Conservation (phyloP, 2,329 filamentous ascomycete genomes). For the Aspergillus sp. region DNA sequence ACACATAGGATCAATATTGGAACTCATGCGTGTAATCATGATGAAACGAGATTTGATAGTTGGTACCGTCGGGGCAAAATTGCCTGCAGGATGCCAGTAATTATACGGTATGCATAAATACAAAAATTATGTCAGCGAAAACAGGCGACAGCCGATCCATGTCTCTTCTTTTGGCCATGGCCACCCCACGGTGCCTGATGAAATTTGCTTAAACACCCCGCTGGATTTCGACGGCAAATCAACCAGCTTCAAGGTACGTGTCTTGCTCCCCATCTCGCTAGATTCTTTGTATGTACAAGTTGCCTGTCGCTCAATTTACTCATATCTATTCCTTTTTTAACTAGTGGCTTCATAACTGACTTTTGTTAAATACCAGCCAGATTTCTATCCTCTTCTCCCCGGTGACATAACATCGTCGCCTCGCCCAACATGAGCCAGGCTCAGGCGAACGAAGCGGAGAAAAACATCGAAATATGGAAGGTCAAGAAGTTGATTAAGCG, state of each 20-base stretch:
- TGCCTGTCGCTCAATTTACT: not conserved
- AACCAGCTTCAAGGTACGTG: constrained; percentile 20
- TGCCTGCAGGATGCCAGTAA: not conserved
- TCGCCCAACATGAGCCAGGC: constrained; percentile 75
- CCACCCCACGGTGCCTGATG: constrained; percentile 32
- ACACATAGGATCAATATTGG: no score
- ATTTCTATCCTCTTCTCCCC: constrained; percentile 12
- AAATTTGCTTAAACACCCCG: constrained; percentile 29
- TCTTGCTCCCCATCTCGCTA: not conserved
- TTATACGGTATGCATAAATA: not conserved
- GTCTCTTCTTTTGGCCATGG: constrained; percentile 6
- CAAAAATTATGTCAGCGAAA: constrained; percentile 27
- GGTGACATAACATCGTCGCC: constrained; percentile 21
- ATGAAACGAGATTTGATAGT: no score
- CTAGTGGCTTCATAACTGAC: constrained; percentile 1
- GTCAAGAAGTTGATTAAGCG: constrained; percentile 99
- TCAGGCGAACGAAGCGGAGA: constrained; percentile 85
- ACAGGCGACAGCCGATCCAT: constrained; percentile 13
- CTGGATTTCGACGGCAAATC: constrained; percentile 21
- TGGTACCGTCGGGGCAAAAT: no score
- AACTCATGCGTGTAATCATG: no score
- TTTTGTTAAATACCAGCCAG: constrained; percentile 10
- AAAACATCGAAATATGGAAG: constrained; percentile 88
- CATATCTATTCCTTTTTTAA: not conserved
- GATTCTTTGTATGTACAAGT: not conserved